Evolutionary conservation across 2,329 filamentous ascomycete genomes (phyloP).

Genomic region (Aspergillus arachidicola): DNA sequence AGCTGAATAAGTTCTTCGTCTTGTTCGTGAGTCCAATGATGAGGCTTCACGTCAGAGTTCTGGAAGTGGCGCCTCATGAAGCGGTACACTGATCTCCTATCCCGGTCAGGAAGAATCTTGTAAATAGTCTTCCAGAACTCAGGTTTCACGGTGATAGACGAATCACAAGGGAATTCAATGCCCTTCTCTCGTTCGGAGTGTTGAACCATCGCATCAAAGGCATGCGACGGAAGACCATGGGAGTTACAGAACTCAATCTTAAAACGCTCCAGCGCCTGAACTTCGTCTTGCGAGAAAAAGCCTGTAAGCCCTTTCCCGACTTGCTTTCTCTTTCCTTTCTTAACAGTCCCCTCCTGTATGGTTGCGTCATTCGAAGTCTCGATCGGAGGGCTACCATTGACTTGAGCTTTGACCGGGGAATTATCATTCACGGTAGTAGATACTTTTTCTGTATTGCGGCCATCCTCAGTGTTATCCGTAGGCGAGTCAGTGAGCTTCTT

Average conservation of each 20-base stretch:
- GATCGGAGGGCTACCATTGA: constrained; percentile 1
- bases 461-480: constrained; percentile 15
- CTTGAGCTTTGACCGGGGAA: not conserved
- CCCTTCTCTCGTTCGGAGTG: constrained; percentile 31
- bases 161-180: constrained; percentile 27
- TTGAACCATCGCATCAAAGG: constrained; percentile 39
- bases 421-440: not conserved
- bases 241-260: constrained; percentile 39
- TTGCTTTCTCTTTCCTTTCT: constrained; percentile 11
- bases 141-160: constrained; percentile 25
- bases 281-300: constrained; percentile 35
- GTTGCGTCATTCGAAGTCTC: not conserved
- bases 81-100: constrained; percentile 41
- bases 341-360: constrained; percentile 3
- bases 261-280: constrained; percentile 32
- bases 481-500: constrained; percentile 25
- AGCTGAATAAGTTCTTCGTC: constrained; percentile 43
- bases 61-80: constrained; percentile 49
- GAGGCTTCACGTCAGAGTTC: constrained; percentile 37
- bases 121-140: constrained; percentile 43
- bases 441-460: not conserved
- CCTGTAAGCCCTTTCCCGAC: constrained; percentile 26
- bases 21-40: constrained; percentile 44
- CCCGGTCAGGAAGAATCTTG: constrained; percentile 37
- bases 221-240: constrained; percentile 21